A percentile compares a stretch with the other conserved stretches of the same genome.
phyloP scores from a whole-genome alignment of 1,139 yeast species.

The Kodamaea ohmeri region DNA sequence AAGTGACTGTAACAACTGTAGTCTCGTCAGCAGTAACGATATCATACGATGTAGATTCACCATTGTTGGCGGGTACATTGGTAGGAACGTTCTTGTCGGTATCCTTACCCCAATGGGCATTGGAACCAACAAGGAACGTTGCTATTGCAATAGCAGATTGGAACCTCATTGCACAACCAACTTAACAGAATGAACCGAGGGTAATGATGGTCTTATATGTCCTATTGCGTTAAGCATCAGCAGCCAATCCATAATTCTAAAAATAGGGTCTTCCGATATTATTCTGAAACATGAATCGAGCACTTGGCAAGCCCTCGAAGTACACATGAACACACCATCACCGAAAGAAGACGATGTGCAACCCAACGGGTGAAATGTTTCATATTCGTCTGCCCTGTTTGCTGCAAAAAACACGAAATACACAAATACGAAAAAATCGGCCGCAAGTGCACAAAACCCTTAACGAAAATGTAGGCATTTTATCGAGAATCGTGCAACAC shows the following conservation, averaged over 20 bases:
- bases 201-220: background rate
- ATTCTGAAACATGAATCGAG: background rate
- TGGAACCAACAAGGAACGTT: slow-evolving; percentile 1
- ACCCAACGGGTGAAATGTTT: background rate
- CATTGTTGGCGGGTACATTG: background rate
- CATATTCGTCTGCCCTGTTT: background rate
- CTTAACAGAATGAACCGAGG: background rate
- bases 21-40: background rate
- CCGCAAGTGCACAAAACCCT: no score
- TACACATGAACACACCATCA: no score
- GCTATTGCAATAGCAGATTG: slow-evolving; percentile 1
- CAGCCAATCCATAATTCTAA: background rate
- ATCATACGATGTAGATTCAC: background rate
- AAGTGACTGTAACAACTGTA: slow-evolving; percentile 6
- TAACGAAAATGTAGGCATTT: no score
- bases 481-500: no score
- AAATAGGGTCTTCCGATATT: background rate
- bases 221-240: background rate
- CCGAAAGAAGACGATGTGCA: background rate
- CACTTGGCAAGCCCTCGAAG: no score
- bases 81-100: background rate
- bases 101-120: slow-evolving; percentile 1
- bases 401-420: slow-evolving; percentile 2
- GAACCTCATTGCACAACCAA: slow-evolving; percentile 2
- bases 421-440: background rate